phyloP scores from a whole-genome alignment of 495 filamentous ascomycete genomes.

The Astrocystis sublimbata region DNA sequence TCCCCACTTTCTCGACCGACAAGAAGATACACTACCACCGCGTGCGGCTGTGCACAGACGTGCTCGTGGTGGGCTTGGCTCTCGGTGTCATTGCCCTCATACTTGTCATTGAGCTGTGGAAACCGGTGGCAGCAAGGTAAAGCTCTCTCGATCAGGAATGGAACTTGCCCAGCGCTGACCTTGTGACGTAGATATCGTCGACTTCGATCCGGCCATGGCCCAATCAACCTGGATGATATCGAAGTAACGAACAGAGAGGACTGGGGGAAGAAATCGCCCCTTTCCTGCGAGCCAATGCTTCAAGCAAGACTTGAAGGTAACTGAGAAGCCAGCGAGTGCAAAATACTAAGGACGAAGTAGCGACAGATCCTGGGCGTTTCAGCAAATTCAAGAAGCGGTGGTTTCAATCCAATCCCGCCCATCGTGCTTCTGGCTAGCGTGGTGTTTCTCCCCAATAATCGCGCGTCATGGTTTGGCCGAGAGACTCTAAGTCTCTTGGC shows the following conservation, averaged over 20 bases:
- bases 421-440: slow-evolving; percentile 24
- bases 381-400: background rate
- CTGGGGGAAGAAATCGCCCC: background rate
- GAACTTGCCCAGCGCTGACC: slow-evolving; percentile 1
- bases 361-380: background rate
- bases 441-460: slow-evolving; percentile 1
- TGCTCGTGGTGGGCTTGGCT: slow-evolving; percentile 40
- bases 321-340: background rate
- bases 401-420: slow-evolving; percentile 25
- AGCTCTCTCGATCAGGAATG: slow-evolving; percentile 6
- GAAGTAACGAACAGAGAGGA: slow-evolving; percentile 4
- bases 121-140: slow-evolving; percentile 36
- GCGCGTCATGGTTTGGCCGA: slow-evolving; percentile 1
- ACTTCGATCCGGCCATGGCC: slow-evolving; percentile 16
- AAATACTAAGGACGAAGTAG: background rate
- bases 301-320: slow-evolving; percentile 4
- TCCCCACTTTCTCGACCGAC: slow-evolving; percentile 26
- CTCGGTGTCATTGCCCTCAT: slow-evolving; percentile 37
- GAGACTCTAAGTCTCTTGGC: background rate
- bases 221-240: slow-evolving; percentile 25
- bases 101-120: slow-evolving; percentile 39
- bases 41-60: slow-evolving; percentile 41
- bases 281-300: background rate
- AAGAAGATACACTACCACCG: slow-evolving; percentile 27
- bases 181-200: slow-evolving; percentile 9